Conservation (phyloP, 805 yeast genomes). For the Candida qinlingensis region DNA sequence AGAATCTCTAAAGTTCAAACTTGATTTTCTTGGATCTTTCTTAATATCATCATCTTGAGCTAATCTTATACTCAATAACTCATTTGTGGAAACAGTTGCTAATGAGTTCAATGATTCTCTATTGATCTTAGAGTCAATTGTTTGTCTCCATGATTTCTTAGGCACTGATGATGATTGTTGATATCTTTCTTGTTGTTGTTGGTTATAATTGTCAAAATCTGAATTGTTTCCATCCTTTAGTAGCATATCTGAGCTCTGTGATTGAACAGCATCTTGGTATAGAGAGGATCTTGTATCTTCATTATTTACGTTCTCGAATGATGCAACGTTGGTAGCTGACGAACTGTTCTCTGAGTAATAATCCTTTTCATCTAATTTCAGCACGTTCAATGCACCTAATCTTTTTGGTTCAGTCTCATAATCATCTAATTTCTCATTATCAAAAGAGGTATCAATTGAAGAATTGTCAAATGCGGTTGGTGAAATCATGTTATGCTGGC, state of each 20-base stretch:
- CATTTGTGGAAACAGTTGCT: conserved; percentile 83
- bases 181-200: conserved; percentile 3
- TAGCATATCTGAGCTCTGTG: conserved; percentile 36
- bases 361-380: conserved; percentile 42
- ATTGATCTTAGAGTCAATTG: conserved; percentile 27
- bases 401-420: conserved; percentile 26
- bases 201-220: not conserved
- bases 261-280: conserved; percentile 35
- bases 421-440: conserved; percentile 23
- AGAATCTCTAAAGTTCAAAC: conserved; percentile 36
- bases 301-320: conserved; percentile 23
- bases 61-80: conserved; percentile 70
- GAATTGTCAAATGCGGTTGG: conserved; percentile 19
- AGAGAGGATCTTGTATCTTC: conserved; percentile 26
- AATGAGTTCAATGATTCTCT: conserved; percentile 67
- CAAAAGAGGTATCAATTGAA: conserved; percentile 29
- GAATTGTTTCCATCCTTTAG: conserved; percentile 15
- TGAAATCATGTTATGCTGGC: conserved; percentile 26
- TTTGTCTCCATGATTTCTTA: conserved; percentile 58
- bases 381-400: conserved; percentile 44
- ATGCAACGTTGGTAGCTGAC: conserved; percentile 46
- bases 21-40: conserved; percentile 38
- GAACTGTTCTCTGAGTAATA: conserved; percentile 35
- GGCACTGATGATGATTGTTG: conserved; percentile 14
- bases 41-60: conserved; percentile 52